These are phyloP conservation scores for Aspergillus olivimuriae DNA, from an alignment of 495 filamentous ascomycete species.

Conservation along the genomic window DNA sequence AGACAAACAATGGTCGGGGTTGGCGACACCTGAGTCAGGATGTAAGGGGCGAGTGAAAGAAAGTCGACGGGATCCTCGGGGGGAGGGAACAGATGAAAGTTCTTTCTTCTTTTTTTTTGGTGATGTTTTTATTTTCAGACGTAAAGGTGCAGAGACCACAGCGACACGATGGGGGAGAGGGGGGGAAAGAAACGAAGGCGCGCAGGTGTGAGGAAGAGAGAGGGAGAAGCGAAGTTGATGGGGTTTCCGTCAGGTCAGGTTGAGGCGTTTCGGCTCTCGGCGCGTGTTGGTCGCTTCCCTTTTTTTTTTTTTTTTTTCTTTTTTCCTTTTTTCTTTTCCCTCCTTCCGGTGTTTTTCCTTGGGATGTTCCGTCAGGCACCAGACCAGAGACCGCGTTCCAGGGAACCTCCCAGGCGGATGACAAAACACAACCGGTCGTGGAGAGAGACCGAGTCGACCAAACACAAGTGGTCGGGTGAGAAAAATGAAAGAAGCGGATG, in stretches of 20 bases:
- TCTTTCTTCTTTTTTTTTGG: conserved; percentile 15
- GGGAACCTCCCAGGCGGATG: neutral
- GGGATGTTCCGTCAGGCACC: conserved; percentile 2
- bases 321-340: neutral
- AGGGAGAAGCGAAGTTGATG: conserved; percentile 5
- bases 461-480: too few species aligned
- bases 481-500: conserved; percentile 24
- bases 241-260: too few species aligned
- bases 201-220: conserved; percentile 13
- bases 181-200: conserved; percentile 11
- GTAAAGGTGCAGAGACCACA: conserved; percentile 9
- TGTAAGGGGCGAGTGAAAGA: conserved; percentile 1
- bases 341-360: conserved; percentile 2
- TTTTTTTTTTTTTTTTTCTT: conserved; percentile 5
- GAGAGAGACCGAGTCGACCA: too few species aligned
- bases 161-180: conserved; percentile 2
- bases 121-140: conserved; percentile 8
- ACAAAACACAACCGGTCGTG: too few species aligned
- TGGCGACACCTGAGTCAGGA: conserved; percentile 1
- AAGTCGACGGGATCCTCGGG: conserved; percentile 2
- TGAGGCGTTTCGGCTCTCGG: conserved; percentile 6
- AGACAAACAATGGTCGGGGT: neutral
- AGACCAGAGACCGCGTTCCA: neutral
- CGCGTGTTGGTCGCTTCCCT: conserved; percentile 2
- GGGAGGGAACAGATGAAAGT: conserved; percentile 15